Evolutionary conservation across 2,329 filamentous ascomycete species (phyloP), one percentile per base, ranked within the genome.

Genomic region (Ceratocystis cacaofunesta): DNA sequence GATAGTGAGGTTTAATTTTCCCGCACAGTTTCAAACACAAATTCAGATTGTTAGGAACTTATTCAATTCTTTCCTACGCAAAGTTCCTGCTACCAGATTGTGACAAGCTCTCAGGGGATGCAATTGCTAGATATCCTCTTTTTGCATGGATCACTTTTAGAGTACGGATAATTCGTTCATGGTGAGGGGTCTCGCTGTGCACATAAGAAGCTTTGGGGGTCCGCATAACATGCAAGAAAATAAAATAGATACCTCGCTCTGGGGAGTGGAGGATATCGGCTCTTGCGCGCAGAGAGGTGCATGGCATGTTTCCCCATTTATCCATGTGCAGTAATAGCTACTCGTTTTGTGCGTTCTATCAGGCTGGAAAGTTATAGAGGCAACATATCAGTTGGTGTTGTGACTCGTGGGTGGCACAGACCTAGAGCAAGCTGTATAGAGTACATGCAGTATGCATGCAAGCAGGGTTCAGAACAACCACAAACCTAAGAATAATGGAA

Each of bases 401-500:
- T 36, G 55, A n/a, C 52, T 30, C 55, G 55, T 58, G 28, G 55
- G 55, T 58, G 58, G 58, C 58, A 61, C 32, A 61, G 58, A 61
- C 41, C n/a, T 32, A 61, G 58, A 61, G 58, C 19, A 28, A 15
- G 12, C 36, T 41, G 48, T n/a, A n/a, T 58, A 58, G 55, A 58
- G 58, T 61, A 46, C 58, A 61, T 61, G 58, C 41, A 61, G 58
- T 15, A 17, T 61, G 58, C 58, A 43, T 61, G 58, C 55, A 58
- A 5, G 55, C 55, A 58, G 55, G 55, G 55, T 36, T 32, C 55
- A 58, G 32, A 36, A 5, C 28, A n/a, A 58, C 12, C 55, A 58
- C 55, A 58, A 58, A 32, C 28, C 55, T n/a, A 58, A 32, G 55
- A 19, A 30, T 58, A 7, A 36, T 36, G 22, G 55, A 58, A 58